A percentile compares a stretch with the other conserved stretches of the same genome.
phyloP scores from a whole-genome alignment of 805 yeast genomes.

The Sugiyamaella lignohabitans region DNA sequence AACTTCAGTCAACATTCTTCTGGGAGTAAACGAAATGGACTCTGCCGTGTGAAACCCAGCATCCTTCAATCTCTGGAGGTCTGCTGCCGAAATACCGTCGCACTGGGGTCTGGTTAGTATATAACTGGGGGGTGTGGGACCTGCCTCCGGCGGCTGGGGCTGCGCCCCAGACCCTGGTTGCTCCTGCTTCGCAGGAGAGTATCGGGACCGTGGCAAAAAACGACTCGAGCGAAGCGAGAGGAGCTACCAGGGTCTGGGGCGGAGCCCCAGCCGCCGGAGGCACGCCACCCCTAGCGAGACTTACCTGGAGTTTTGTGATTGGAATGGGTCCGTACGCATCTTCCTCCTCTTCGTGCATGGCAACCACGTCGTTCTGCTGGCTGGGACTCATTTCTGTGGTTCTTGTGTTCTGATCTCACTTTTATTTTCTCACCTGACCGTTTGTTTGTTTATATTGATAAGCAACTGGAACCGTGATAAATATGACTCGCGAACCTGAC shows the following conservation, averaged over 20 bases:
- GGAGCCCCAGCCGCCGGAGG: no score
- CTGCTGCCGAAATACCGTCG: constrained; percentile 77
- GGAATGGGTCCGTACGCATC: constrained; percentile 13
- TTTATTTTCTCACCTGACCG: no score
- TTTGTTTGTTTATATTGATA: no score
- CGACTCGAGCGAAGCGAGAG: no score
- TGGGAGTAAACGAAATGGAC: constrained; percentile 88
- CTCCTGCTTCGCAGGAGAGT: neutral
- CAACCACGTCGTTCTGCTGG: neutral
- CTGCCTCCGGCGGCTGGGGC: neutral
- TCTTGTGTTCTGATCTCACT: no score
- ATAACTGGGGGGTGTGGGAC: no score
- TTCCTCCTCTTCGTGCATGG: constrained; percentile 11
- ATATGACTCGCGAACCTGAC: no score
- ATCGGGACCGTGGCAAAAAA: no score
- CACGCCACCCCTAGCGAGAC: no score
- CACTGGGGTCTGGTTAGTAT: constrained; percentile 10
- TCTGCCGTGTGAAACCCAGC: constrained; percentile 88
- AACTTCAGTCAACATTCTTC: constrained; percentile 64
- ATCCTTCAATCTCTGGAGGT: constrained; percentile 71
- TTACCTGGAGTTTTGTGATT: constrained; percentile 9
- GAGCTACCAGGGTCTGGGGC: no score
- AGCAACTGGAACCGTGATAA: no score
- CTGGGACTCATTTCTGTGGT: no score
- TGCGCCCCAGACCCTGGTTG: neutral